Evolutionary conservation across 2,329 filamentous ascomycete genomes (phyloP), one percentile per base, ranked within the genome.

Genomic region (Sclerotinia sclerotiorum): DNA sequence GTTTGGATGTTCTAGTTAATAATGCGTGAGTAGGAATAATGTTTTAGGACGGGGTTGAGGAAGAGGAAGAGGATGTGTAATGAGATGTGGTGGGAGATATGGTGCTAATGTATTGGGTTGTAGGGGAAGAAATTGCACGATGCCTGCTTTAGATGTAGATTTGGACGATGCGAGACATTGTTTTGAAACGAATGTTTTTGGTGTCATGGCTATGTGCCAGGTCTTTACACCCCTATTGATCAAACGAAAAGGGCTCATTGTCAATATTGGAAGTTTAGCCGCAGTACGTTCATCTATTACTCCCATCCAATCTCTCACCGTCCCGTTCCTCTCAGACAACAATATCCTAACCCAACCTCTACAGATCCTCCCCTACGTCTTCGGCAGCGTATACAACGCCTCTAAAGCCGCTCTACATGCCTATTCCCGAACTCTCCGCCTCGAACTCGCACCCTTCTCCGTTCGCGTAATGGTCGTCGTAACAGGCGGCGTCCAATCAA

Each of bases 371-470:
- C 87, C 91, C 4, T 97, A 97, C 79, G 84, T 89, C 0, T 92
- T 92, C 56, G 93, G 93, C 29, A 88, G 88, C 77, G 94, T 97
- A 77, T 97, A 97, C 85, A 97, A 94, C 78, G 92, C 93, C 2
- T 93, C 91, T 70, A 97, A 97, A 81, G 92, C 93, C 27, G 94
- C 94, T 1, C 42, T 77, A 1, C 71, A 74, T 29, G 44, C 70
- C 0, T 73, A 70, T 35, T 71, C 70, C 13, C 66, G 74, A 3
- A 74, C 70, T 0, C 70, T 77, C 1, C 71, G 76, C 8, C 65
- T 76, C 0, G 76, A 77, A 63, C 69, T 77, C 27, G 73, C 70
- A 6, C 76, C 76, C 2, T 74, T 70, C 24, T 71, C 68, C n/a
- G 74, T 77, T 1, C 55, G 69, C 5, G 74, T 75, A 13, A 69